phyloP scores from a whole-genome alignment of 176 grass and related monocot species.

The Stipa capillata region DNA sequence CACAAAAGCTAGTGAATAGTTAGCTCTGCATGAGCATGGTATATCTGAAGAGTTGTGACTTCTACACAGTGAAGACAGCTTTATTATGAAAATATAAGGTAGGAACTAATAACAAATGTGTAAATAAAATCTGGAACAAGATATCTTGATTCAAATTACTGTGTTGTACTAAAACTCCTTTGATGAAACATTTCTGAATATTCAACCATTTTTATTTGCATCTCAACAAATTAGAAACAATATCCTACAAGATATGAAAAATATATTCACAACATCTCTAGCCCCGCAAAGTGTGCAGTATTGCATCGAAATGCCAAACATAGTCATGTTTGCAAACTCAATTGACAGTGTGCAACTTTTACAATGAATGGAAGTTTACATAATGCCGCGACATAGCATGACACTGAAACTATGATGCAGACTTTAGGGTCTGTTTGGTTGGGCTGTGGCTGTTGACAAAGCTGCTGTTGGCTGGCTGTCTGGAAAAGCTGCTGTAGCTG shows the following conservation, averaged over 20 bases:
- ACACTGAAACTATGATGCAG: not conserved
- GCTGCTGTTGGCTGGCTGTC: too few species aligned
- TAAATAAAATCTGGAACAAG: conserved; percentile 8
- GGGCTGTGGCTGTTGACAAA: too few species aligned
- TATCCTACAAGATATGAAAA: not conserved
- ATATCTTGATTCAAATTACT: not conserved
- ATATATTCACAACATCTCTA: not conserved
- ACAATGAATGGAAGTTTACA: not conserved
- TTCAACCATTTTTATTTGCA: not conserved
- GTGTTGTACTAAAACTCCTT: not conserved
- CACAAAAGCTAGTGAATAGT: not conserved
- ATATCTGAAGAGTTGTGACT: conserved; percentile 1
- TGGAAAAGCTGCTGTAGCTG: too few species aligned
- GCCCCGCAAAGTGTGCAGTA: not conserved
- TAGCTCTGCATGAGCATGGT: not conserved
- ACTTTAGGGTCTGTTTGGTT: too few species aligned
- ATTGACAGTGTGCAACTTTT: not conserved
- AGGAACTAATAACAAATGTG: not conserved
- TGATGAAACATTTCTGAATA: not conserved
- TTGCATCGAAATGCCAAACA: not conserved
- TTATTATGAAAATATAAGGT: not conserved
- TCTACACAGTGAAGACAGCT: not conserved
- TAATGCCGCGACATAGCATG: not conserved
- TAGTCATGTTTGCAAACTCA: not conserved
- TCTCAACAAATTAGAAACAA: not conserved